Conservation (phyloP, 208 protist genomes). For the Porcisia hertigi region DNA sequence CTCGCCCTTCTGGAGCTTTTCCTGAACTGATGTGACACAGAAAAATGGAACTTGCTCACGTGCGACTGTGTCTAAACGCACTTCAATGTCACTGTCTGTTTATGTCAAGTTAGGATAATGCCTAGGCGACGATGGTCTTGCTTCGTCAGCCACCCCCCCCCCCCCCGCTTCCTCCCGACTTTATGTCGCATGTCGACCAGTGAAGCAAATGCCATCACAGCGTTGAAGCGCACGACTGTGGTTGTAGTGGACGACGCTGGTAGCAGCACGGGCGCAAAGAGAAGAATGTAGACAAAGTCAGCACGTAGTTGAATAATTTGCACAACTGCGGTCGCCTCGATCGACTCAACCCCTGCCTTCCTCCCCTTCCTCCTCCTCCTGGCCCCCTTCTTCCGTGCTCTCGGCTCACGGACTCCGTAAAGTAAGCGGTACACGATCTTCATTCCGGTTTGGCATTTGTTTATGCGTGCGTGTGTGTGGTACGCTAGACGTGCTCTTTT, state of each 20-base stretch:
- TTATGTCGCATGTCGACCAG: background rate
- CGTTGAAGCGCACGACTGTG: background rate
- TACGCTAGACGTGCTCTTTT: too few relatives aligned
- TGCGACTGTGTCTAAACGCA: background rate
- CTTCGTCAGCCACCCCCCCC: background rate
- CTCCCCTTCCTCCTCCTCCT: background rate
- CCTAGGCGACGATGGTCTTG: too few relatives aligned
- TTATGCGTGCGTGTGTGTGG: background rate
- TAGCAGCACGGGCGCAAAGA: background rate
- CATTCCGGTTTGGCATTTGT: background rate
- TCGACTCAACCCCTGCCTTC: background rate
- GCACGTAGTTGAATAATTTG: background rate
- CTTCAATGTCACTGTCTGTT: background rate
- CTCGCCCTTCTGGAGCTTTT: constrained; percentile 64
- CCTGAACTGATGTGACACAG: constrained; percentile 48
- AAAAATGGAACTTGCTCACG: background rate
- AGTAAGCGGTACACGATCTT: too few relatives aligned
- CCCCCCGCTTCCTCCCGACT: background rate
- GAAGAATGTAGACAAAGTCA: too few relatives aligned
- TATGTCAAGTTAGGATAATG: background rate
- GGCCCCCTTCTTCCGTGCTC: background rate
- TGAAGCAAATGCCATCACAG: background rate
- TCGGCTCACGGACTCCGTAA: background rate
- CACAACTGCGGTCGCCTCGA: background rate
- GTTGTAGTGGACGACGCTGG: constrained; percentile 13